These are phyloP conservation scores for Pseudomicrostroma phylloplanum DNA, from an alignment of 1,284 basidiomycete genomes.

Conservation along the genomic window DNA sequence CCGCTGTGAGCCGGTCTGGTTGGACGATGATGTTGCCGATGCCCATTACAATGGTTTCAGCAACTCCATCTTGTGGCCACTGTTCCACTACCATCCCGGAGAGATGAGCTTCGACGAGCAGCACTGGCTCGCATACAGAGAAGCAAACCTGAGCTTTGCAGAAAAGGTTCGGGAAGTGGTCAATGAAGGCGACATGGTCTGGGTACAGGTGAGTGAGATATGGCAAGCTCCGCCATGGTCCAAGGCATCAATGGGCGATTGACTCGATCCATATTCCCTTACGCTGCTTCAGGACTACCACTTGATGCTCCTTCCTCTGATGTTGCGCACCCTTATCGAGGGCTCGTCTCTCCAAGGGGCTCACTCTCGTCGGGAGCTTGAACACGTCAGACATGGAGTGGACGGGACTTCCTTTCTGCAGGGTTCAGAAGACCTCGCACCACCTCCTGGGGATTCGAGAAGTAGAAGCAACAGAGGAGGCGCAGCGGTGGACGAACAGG, in stretches of 20 bases:
- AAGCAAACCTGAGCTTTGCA: constrained; percentile 92
- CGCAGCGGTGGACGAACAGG: constrained; percentile 1
- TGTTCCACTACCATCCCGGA: constrained; percentile 85
- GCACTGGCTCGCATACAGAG: constrained; percentile 94
- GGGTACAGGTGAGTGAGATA: constrained; percentile 59
- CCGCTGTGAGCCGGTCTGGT: constrained; percentile 93
- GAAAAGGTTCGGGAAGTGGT: constrained; percentile 75
- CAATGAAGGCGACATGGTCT: constrained; percentile 76
- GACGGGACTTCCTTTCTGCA: constrained; percentile 39
- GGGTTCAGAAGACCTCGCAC: constrained; percentile 33
- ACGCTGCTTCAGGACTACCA: constrained; percentile 47
- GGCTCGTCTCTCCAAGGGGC: constrained; percentile 53
- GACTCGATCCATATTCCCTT: background rate
- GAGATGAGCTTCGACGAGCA: constrained; percentile 96
- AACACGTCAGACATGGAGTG: constrained; percentile 40
- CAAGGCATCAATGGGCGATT: background rate
- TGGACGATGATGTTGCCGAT: constrained; percentile 94
- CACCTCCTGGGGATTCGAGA: constrained; percentile 15
- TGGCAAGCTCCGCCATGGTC: background rate
- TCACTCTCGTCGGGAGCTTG: constrained; percentile 38
- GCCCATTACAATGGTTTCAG: constrained; percentile 97
- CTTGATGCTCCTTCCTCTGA: constrained; percentile 91
- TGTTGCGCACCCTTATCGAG: constrained; percentile 80
- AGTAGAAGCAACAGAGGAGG: background rate
- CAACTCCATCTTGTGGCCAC: constrained; percentile 97